These are phyloP conservation scores for Ophiostoma sp. DNA, from an alignment of 2,329 filamentous ascomycete species.

Conservation along the genomic window DNA sequence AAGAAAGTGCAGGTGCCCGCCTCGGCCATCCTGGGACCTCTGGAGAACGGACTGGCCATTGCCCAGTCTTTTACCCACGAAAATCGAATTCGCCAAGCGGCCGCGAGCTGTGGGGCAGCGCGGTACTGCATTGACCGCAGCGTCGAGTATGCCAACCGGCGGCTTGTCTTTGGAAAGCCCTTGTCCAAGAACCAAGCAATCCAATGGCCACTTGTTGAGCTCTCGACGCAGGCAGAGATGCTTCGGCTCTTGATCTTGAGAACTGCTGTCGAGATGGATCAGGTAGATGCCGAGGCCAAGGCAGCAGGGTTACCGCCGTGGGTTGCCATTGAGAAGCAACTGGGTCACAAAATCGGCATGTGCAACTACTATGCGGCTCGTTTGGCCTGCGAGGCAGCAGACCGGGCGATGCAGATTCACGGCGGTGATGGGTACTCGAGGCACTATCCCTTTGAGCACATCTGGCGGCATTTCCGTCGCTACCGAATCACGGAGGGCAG, in stretches of 20 bases:
- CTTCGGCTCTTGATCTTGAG: background rate
- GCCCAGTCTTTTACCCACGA: background rate
- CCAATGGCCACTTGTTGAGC: background rate
- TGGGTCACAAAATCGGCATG: background rate
- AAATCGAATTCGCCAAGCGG: background rate
- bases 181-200: background rate
- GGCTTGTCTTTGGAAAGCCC: background rate
- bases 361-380: background rate
- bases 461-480: background rate
- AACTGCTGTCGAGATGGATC: background rate
- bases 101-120: background rate
- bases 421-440: background rate
- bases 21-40: background rate
- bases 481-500: background rate
- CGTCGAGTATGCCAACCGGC: constrained; percentile 1
- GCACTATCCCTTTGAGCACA: constrained; percentile 2
- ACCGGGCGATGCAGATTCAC: background rate
- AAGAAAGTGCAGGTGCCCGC: background rate
- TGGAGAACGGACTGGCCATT: background rate
- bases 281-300: background rate
- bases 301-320: background rate
- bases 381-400: background rate
- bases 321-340: background rate
- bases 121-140: background rate
- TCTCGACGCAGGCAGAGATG: background rate